Percentiles rank a stretch among this genome's conserved stretches.
Evolutionary conservation across 306 rosid species (phyloP).

Genomic region (Cucurbita moschata): DNA sequence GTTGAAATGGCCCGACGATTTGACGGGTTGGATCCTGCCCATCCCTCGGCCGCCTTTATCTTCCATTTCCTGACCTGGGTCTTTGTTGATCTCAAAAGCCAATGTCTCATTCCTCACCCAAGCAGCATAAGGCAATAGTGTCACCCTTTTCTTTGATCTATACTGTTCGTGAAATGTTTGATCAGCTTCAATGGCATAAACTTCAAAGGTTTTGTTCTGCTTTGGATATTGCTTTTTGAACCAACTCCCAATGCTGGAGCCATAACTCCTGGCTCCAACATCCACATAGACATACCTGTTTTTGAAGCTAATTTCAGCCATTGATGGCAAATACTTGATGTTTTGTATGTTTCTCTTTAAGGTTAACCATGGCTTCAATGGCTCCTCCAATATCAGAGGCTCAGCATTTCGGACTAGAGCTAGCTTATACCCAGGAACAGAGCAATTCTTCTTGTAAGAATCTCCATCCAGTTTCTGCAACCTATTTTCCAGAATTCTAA

Average conservation of each 20-base stretch:
- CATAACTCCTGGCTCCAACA: slow-evolving; percentile 92
- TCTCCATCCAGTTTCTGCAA: slow-evolving; percentile 13
- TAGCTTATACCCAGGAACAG: slow-evolving; percentile 53
- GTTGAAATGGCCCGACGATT: slow-evolving; percentile 18
- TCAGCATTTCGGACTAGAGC: slow-evolving; percentile 60
- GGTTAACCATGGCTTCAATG: slow-evolving; percentile 86
- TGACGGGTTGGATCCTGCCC: slow-evolving; percentile 83
- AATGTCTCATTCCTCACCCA: slow-evolving; percentile 92
- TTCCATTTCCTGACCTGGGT: slow-evolving; percentile 54
- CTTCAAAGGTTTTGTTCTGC: slow-evolving; percentile 82
- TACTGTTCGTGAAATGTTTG: slow-evolving; percentile 68
- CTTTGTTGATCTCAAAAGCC: slow-evolving; percentile 59
- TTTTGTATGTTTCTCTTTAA: slow-evolving; percentile 68
- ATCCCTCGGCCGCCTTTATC: slow-evolving; percentile 65
- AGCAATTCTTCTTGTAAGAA: slow-evolving; percentile 37
- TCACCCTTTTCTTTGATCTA: slow-evolving; percentile 52
- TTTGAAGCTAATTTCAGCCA: slow-evolving; percentile 83
- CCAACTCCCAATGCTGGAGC: slow-evolving; percentile 95
- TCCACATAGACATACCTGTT: slow-evolving; percentile 72
- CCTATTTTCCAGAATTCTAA: slow-evolving; percentile 13
- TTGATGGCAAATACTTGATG: slow-evolving; percentile 59
- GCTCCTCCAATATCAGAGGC: slow-evolving; percentile 61
- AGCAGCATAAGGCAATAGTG: slow-evolving; percentile 73
- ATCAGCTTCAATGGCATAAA: slow-evolving; percentile 88
- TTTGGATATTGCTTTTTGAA: slow-evolving; percentile 93